Evolutionary conservation across 345 rosid species (phyloP).

Genomic region (Eucalyptus melliodora): DNA sequence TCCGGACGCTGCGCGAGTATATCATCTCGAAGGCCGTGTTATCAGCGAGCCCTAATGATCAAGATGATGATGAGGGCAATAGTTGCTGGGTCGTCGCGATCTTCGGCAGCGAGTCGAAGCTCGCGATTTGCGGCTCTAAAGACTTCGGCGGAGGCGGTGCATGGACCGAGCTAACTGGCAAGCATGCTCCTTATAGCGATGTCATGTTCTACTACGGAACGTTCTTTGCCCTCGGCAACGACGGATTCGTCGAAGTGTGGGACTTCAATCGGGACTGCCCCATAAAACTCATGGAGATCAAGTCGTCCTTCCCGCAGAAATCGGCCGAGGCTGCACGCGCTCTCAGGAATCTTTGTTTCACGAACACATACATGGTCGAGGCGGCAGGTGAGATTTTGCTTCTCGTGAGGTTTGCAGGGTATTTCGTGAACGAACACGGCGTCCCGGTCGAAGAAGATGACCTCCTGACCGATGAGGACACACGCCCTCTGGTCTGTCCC

Average conservation of each 20-base stretch:
- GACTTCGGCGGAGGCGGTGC: neutral
- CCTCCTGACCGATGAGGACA: neutral
- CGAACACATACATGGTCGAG: neutral
- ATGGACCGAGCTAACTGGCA: neutral
- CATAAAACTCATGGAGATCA: neutral
- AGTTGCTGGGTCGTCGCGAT: neutral
- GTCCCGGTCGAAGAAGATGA: neutral
- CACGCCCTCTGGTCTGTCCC: neutral
- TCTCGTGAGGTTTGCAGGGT: neutral
- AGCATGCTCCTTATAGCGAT: neutral
- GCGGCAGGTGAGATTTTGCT: neutral
- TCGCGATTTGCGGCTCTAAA: neutral
- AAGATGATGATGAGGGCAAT: too few species aligned
- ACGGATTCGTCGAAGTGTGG: neutral
- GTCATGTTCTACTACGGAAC: neutral
- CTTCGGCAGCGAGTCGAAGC: neutral
- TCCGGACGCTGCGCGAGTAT: neutral
- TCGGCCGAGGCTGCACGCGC: neutral
- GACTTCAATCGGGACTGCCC: neutral
- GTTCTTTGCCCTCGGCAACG: neutral
- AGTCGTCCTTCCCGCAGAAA: neutral
- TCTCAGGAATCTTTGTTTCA: neutral
- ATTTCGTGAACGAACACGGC: neutral
- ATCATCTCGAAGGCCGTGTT: neutral
- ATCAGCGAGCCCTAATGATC: neutral